These are phyloP conservation scores for Pyrus hybrid DNA, from an alignment of 331 rosid species.

Conservation along the genomic window DNA sequence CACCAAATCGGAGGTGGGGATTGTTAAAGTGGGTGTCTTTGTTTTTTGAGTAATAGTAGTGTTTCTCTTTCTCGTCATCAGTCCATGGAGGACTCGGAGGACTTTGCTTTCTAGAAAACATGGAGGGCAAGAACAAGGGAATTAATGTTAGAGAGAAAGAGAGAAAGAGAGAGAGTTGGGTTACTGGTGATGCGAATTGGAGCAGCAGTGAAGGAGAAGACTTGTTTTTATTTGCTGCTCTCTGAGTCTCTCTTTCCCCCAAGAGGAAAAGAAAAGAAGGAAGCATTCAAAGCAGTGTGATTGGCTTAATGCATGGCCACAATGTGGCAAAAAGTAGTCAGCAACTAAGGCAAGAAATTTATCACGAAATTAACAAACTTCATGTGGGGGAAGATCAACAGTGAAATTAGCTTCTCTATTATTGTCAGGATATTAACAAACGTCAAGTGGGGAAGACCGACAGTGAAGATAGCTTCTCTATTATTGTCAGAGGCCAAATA, in stretches of 20 bases:
- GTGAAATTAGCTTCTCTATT: too few relatives aligned
- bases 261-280: neutral
- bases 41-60: conserved; percentile 16
- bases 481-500: too few relatives aligned
- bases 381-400: too few relatives aligned
- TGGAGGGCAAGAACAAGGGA: neutral
- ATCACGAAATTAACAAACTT: neutral
- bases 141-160: neutral
- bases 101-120: conserved; percentile 53
- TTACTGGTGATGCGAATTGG: neutral
- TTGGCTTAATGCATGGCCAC: neutral
- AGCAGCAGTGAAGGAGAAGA: neutral
- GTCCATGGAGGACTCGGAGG: conserved; percentile 19
- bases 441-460: too few relatives aligned
- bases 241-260: too few relatives aligned
- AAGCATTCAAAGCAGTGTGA: neutral
- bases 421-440: too few relatives aligned
- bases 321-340: neutral
- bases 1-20: conserved; percentile 17
- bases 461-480: too few relatives aligned
- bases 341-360: conserved; percentile 2
- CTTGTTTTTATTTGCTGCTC: too few relatives aligned
- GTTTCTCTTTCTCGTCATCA: conserved; percentile 14
- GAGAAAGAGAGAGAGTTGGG: neutral
- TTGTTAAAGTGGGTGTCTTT: conserved; percentile 26